phyloP scores from a whole-genome alignment of 2,329 filamentous ascomycete species.

The Paraconiothyrium sp. region DNA sequence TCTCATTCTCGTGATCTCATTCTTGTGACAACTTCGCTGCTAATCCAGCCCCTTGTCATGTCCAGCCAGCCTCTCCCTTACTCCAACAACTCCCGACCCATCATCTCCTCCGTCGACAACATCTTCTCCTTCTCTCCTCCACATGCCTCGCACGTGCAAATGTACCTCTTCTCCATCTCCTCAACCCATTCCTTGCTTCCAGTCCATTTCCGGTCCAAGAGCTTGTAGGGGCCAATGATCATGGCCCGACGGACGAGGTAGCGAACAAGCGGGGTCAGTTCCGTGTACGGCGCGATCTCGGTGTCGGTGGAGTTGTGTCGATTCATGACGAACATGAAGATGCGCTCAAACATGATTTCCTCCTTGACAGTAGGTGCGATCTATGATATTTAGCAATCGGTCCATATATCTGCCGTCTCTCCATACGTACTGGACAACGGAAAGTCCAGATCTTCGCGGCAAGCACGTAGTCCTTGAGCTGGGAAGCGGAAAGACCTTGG shows the following conservation, averaged over 20 bases:
- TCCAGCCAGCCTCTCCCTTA: neutral
- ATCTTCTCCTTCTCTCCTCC: neutral
- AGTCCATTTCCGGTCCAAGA: neutral
- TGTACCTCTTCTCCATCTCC: neutral
- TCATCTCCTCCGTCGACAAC: neutral
- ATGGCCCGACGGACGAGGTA: neutral
- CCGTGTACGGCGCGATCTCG: neutral
- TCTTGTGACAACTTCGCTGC: neutral
- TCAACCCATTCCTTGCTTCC: neutral
- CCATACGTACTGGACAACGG: neutral
- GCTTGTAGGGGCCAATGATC: neutral
- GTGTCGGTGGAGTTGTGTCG: neutral
- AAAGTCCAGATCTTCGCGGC: neutral
- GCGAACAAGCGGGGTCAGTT: neutral
- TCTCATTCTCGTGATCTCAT: neutral
- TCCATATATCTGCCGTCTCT: neutral
- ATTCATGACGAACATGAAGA: neutral
- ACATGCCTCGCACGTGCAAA: neutral
- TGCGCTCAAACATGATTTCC: neutral
- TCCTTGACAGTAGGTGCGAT: neutral
- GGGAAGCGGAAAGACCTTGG: neutral
- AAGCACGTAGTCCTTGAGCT: neutral
- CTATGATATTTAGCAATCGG: neutral
- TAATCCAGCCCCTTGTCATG: neutral
- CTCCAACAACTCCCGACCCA: neutral